phyloP scores from a whole-genome alignment of 495 filamentous ascomycete genomes.

The Hypoxylon fragiforme region DNA sequence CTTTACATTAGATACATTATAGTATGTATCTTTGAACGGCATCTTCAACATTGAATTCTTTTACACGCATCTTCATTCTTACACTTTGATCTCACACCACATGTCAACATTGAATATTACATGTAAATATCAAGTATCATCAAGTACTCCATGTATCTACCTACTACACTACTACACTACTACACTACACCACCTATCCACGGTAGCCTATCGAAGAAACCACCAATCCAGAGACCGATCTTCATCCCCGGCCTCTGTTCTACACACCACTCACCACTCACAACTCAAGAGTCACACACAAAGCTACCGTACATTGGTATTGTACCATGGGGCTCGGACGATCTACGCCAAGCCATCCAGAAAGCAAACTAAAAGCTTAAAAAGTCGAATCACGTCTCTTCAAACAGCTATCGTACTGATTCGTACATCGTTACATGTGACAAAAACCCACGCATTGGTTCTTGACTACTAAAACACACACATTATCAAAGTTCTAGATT shows the following conservation, averaged over 20 bases:
- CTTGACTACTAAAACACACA: too few species aligned
- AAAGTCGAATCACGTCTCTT: slow-evolving; percentile 30
- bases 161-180: too few species aligned
- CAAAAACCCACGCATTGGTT: slow-evolving; percentile 13
- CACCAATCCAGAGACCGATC: slow-evolving; percentile 19
- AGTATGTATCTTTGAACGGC: too few species aligned
- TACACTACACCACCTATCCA: too few species aligned
- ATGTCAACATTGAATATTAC: not conserved
- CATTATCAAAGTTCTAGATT: slow-evolving; percentile 16
- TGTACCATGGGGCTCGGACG: too few species aligned
- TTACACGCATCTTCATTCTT: slow-evolving; percentile 1
- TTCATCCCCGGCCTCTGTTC: slow-evolving; percentile 20
- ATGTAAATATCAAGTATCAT: too few species aligned
- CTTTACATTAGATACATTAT: too few species aligned
- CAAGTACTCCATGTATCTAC: not conserved
- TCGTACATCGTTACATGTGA: slow-evolving; percentile 20
- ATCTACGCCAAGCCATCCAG: slow-evolving; percentile 34
- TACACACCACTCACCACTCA: slow-evolving; percentile 26
- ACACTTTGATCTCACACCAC: slow-evolving; percentile 22
- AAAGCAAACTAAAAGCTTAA: slow-evolving; percentile 12
- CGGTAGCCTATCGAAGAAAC: too few species aligned
- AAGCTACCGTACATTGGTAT: too few species aligned
- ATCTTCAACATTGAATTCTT: too few species aligned
- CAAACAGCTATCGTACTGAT: too few species aligned
- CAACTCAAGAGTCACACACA: too few species aligned